These are phyloP conservation scores for Sextonia rubra DNA, from an alignment of 164 flowering plant genomes.

Conservation along the genomic window DNA sequence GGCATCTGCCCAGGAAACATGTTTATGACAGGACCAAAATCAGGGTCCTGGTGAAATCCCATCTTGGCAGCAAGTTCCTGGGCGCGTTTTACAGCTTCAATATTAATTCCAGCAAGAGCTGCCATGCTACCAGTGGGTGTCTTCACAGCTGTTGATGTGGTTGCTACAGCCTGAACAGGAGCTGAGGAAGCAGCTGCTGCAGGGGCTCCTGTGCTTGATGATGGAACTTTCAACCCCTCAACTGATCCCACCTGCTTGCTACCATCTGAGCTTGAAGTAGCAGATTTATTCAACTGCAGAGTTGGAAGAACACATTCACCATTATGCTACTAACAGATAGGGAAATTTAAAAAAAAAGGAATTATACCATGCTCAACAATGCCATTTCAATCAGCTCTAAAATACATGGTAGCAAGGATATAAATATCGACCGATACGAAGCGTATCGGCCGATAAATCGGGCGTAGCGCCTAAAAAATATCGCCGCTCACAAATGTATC, in stretches of 20 bases:
- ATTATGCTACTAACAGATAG: background rate
- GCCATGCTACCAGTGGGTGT: conserved; percentile 35
- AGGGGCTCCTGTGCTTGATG: conserved; percentile 20
- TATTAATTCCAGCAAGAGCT: conserved; percentile 45
- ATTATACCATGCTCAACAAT: background rate
- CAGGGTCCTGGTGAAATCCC: conserved; percentile 95
- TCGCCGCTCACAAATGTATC: too few relatives aligned
- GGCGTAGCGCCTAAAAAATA: too few relatives aligned
- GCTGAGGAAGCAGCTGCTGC: conserved; percentile 12
- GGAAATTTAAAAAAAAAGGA: background rate
- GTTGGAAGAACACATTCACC: conserved; percentile 4
- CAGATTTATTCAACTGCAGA: conserved; percentile 58
- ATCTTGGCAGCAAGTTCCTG: conserved; percentile 97
- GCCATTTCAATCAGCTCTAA: background rate
- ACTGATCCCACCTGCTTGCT: conserved; percentile 22
- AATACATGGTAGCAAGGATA: background rate
- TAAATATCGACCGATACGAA: too few relatives aligned
- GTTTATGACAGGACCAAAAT: conserved; percentile 89
- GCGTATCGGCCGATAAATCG: too few relatives aligned
- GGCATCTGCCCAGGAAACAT: conserved; percentile 78
- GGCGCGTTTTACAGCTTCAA: conserved; percentile 91
- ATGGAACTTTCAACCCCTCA: conserved; percentile 28
- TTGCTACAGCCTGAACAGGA: conserved; percentile 19
- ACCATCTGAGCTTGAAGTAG: conserved; percentile 33
- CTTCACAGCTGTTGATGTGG: conserved; percentile 20